Evolutionary conservation across 2,329 filamentous ascomycete species (phyloP).

Genomic region (Aspergillus ustus): DNA sequence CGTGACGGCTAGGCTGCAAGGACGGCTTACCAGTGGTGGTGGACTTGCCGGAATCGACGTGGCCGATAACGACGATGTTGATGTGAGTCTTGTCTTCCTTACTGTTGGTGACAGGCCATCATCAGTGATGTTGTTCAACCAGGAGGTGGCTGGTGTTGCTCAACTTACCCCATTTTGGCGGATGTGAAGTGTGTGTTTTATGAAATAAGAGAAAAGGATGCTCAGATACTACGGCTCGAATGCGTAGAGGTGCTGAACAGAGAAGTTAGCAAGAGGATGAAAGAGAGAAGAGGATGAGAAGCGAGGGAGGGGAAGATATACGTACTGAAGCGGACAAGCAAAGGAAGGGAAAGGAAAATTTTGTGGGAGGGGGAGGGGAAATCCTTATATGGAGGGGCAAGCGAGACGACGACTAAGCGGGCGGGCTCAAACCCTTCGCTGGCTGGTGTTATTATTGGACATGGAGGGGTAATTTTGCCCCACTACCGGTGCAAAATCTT

Average conservation of each 20-base stretch:
- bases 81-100: slow-evolving; percentile 96
- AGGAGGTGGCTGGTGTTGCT: neutral
- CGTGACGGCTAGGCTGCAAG: neutral
- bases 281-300: slow-evolving; percentile 25
- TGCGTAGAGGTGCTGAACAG: slow-evolving; percentile 56
- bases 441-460: slow-evolving; percentile 33
- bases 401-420: slow-evolving; percentile 44
- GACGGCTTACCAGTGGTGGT: slow-evolving; percentile 81
- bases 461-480: slow-evolving; percentile 30
- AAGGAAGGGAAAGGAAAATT: slow-evolving; percentile 41
- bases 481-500: slow-evolving; percentile 41
- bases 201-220: slow-evolving; percentile 46
- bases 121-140: slow-evolving; percentile 8
- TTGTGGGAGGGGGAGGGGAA: slow-evolving; percentile 50
- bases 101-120: slow-evolving; percentile 56
- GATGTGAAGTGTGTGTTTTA: slow-evolving; percentile 49
- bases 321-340: slow-evolving; percentile 52
- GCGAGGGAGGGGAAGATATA: slow-evolving; percentile 41
- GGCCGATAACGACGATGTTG: slow-evolving; percentile 98
- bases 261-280: slow-evolving; percentile 30
- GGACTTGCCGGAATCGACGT: slow-evolving; percentile 99
- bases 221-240: slow-evolving; percentile 56
- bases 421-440: slow-evolving; percentile 41
- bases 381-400: slow-evolving; percentile 54
- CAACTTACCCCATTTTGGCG: slow-evolving; percentile 66